Evolutionary conservation across 2,329 filamentous ascomycete species (phyloP), one percentile per base, ranked within the genome.

Genomic region (Bipolaris cookei): DNA sequence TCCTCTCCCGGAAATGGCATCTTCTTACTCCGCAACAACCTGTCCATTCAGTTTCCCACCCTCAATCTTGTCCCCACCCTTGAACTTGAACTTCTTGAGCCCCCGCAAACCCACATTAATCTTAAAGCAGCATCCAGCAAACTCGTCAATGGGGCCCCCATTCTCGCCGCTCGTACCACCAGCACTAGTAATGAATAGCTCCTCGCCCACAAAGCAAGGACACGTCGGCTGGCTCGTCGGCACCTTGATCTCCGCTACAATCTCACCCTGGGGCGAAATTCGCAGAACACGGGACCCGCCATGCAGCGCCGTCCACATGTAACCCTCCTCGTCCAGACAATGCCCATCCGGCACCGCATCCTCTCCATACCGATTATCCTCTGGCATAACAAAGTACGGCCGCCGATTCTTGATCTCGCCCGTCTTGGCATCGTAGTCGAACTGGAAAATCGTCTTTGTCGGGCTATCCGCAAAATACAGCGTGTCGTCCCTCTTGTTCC

Each of bases 281-380:
- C 90, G 86, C 63, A 96, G 79, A 21, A 97, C 90, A 58, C 86
- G 85, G 57, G 85, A 81, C 61, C 89, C 90, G 51, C 92, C 92
- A 72, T 91, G 95, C n/a, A 95, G 82, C 6, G 91, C 90, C 59
- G 90, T 88, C 93, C 94, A 97, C 69, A 97, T 83, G 78, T 90
- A 89, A n/a, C 92, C 92, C 52, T 96, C 86, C 41, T 83, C 84
- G 71, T 97, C 93, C 69, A 96, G 85, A 61, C 89, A 88, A 77
- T 94, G 93, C 2, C 93, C 93, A 76, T 97, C 93, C 1, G 92
- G 92, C 61, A 85, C 82, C 5, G 79, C 80, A 51, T 71, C 63
- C 51, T 69, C 85, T n/a, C 72, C 75, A 42, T 75, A 74, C 43
- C 66, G 64, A 20, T 71, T 69, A 45, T 88, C 88, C 23, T 83